These are phyloP conservation scores for Euryodendron excelsum DNA, from an alignment of 148 eudicot genomes.

Conservation along the genomic window DNA sequence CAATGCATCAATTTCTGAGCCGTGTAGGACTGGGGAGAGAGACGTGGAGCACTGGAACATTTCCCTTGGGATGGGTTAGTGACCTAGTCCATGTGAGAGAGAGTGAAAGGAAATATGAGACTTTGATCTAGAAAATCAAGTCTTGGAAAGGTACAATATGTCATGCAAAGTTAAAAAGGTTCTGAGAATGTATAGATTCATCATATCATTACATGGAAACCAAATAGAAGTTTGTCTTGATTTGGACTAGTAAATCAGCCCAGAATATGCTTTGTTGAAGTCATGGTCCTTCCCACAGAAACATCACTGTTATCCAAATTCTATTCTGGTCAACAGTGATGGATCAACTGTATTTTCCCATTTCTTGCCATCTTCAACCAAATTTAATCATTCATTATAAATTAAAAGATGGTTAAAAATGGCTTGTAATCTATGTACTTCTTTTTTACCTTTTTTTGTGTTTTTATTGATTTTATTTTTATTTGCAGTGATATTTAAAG, in stretches of 20 bases:
- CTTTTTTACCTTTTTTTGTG: too few relatives aligned
- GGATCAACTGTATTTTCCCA: background rate
- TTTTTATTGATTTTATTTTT: too few relatives aligned
- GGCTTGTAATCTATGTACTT: background rate
- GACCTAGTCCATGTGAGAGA: constrained; percentile 2
- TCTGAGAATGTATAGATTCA: background rate
- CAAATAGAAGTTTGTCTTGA: background rate
- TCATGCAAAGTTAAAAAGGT: background rate
- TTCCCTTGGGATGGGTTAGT: background rate
- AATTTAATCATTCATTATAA: background rate
- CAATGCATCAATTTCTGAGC: background rate
- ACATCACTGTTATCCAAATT: constrained; percentile 19
- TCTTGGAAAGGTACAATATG: background rate
- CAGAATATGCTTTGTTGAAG: background rate
- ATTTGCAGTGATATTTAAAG: too few relatives aligned
- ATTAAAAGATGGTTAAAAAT: background rate
- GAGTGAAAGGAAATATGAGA: background rate
- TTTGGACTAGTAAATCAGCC: background rate
- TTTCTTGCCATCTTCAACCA: background rate
- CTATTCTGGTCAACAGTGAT: background rate
- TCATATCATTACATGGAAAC: background rate
- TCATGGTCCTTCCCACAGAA: background rate
- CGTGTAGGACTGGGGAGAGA: background rate
- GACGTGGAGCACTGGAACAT: background rate
- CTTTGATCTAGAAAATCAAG: too few relatives aligned